These are phyloP conservation scores for Lentithecium fluviatile DNA, from an alignment of 495 filamentous ascomycete genomes.

Conservation along the genomic window DNA sequence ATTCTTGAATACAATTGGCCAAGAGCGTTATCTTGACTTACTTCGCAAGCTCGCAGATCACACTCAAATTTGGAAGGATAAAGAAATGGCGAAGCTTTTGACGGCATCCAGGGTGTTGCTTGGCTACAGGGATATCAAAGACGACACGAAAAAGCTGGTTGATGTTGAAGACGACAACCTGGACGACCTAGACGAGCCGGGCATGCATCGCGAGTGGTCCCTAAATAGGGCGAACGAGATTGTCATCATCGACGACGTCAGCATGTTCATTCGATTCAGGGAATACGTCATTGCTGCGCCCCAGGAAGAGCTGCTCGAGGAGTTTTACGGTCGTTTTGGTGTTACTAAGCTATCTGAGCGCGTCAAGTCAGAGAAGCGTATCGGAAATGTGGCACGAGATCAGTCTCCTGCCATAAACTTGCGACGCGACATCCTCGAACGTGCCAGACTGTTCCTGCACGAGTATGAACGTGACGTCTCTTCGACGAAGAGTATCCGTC, in stretches of 20 bases:
- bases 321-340: slow-evolving; percentile 72
- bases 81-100: slow-evolving; percentile 72
- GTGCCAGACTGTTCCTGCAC: slow-evolving; percentile 82
- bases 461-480: slow-evolving; percentile 58
- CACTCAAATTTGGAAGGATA: slow-evolving; percentile 72
- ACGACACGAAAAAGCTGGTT: slow-evolving; percentile 33
- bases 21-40: slow-evolving; percentile 81
- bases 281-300: slow-evolving; percentile 77
- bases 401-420: slow-evolving; percentile 58
- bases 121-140: slow-evolving; percentile 59
- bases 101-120: slow-evolving; percentile 72
- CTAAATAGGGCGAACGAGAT: slow-evolving; percentile 68
- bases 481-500: slow-evolving; percentile 56
- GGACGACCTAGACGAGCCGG: slow-evolving; percentile 63
- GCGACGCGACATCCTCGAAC: slow-evolving; percentile 79
- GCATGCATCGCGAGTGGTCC: slow-evolving; percentile 71
- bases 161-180: slow-evolving; percentile 48
- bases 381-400: slow-evolving; percentile 55
- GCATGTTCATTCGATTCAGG: slow-evolving; percentile 80
- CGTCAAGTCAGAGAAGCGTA: slow-evolving; percentile 59
- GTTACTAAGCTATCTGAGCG: slow-evolving; percentile 56
- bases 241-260: slow-evolving; percentile 82
- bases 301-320: slow-evolving; percentile 80
- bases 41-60: slow-evolving; percentile 74
- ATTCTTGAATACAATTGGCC: slow-evolving; percentile 71